Base-by-base conservation (phyloP, 495 filamentous ascomycete species). In the Hamigera avellanea region DNA sequence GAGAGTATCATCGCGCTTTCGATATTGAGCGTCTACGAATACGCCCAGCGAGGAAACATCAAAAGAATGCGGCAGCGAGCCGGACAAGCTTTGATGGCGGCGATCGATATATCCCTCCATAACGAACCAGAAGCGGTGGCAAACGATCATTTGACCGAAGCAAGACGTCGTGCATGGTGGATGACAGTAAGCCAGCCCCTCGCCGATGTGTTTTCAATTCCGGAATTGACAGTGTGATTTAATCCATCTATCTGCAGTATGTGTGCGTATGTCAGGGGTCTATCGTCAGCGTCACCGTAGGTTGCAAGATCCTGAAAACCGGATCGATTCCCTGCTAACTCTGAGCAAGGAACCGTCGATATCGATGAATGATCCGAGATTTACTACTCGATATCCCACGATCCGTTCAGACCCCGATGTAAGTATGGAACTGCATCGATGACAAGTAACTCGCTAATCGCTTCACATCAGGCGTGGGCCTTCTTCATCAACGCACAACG, bases 251-350 rank as follows among this genome's bases (percentile, higher is more conserved):
- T n/a, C n/a, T n/a, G n/a, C n/a, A n/a, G n/a, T n/a, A n/a, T n/a
- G n/a, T n/a, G n/a, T n/a, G n/a, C n/a, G n/a, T n/a, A n/a, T n/a
- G n/a, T n/a, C 74, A 78, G 53, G 67, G 68, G 2, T 71, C 71
- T 6, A 76, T 78, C 35, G 69, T 73, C 16, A 75, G 69, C 59
- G 74, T 69, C 23, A 72, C 69, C 28, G 72, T 76, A 51, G 58
- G n/a, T n/a, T 53, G 23, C 13, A 3, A 19, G 28, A 14, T 26
- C 8, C 15, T 18, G n/a, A n/a, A n/a, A n/a, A n/a, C n/a, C n/a
- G n/a, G n/a, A n/a, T n/a, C n/a, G n/a, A n/a, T n/a, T n/a, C n/a
- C n/a, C n/a, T n/a, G n/a, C n/a, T n/a, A n/a, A n/a, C 37, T 32
- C 19, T 9, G 15, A 14, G 31, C 19, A 13, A 17, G 71, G 54